A percentile compares a stretch with the other conserved stretches of the same genome.
phyloP scores from a whole-genome alignment of 352 stramenopile genomes.

The Globisporangium barbulae region DNA sequence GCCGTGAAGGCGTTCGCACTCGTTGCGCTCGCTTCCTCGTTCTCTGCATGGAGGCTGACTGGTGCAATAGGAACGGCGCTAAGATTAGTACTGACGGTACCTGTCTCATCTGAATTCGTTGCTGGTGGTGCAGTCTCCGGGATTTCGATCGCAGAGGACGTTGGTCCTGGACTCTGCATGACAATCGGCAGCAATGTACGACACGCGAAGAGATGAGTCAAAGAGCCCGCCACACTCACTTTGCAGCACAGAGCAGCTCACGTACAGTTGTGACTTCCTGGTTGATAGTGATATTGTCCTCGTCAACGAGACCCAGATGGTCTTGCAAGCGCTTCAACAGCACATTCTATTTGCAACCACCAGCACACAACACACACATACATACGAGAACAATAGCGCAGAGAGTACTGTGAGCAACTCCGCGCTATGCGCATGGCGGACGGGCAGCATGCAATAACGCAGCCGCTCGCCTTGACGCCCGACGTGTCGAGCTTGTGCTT shows the following conservation, averaged over 20 bases:
- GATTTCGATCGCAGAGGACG: background rate
- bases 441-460: background rate
- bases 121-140: background rate
- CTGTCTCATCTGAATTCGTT: background rate
- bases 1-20: background rate
- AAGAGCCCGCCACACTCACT: background rate
- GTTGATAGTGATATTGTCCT: slow-evolving; percentile 2
- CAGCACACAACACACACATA: background rate
- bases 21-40: background rate
- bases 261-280: slow-evolving; percentile 1
- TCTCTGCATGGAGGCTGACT: background rate
- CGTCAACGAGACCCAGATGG: slow-evolving; percentile 14
- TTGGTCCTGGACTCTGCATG: background rate
- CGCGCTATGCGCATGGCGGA: no score
- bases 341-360: slow-evolving; percentile 20
- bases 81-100: background rate
- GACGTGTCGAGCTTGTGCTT: slow-evolving; percentile 34
- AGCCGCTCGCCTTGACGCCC: slow-evolving; percentile 31
- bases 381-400: no score
- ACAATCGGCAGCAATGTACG: background rate
- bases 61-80: background rate
- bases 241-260: background rate
- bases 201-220: background rate
- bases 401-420: no score
- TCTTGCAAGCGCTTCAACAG: slow-evolving; percentile 35